Conservation (phyloP, 2,329 filamentous ascomycete species). For the Lachnellula willkommii region DNA sequence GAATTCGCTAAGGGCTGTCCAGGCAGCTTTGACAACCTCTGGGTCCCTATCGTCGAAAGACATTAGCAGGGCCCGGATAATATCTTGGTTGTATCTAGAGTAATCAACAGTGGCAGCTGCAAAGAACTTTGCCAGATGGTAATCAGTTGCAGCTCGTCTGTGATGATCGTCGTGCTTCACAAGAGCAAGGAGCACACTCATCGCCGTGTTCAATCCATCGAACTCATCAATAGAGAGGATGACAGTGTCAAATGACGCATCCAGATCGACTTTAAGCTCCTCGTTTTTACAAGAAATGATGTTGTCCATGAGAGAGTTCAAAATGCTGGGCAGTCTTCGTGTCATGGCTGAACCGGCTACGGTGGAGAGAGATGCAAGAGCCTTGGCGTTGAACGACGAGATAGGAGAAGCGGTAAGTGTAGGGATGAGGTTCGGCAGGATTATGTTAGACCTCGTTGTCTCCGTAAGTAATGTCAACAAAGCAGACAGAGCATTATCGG, state of each 20-base stretch:
- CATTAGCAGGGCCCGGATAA: slow-evolving; percentile 83
- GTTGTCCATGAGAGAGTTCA: slow-evolving; percentile 92
- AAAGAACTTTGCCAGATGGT: slow-evolving; percentile 84
- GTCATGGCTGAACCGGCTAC: slow-evolving; percentile 91
- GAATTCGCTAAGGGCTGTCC: slow-evolving; percentile 79
- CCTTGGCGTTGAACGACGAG: slow-evolving; percentile 89
- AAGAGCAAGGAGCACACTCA: slow-evolving; percentile 85
- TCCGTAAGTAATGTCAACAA: slow-evolving; percentile 92
- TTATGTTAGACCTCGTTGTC: slow-evolving; percentile 88
- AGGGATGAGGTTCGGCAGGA: slow-evolving; percentile 91
- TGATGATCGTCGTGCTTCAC: slow-evolving; percentile 90
- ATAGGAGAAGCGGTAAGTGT: slow-evolving; percentile 88
- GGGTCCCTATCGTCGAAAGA: slow-evolving; percentile 84
- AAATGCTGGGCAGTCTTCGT: slow-evolving; percentile 77
- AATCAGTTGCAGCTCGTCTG: slow-evolving; percentile 70
- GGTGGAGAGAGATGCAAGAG: slow-evolving; percentile 84
- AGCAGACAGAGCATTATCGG: slow-evolving; percentile 86
- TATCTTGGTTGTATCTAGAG: slow-evolving; percentile 91
- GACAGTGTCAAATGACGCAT: slow-evolving; percentile 79
- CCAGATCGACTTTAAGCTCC: slow-evolving; percentile 65
- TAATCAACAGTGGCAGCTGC: slow-evolving; percentile 75
- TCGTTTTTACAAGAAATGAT: slow-evolving; percentile 74
- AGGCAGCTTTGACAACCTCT: slow-evolving; percentile 82
- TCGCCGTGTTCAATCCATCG: slow-evolving; percentile 89
- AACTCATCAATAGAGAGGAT: slow-evolving; percentile 91